Conservation (phyloP, 345 rosid species). For the Combretum micranthum region DNA sequence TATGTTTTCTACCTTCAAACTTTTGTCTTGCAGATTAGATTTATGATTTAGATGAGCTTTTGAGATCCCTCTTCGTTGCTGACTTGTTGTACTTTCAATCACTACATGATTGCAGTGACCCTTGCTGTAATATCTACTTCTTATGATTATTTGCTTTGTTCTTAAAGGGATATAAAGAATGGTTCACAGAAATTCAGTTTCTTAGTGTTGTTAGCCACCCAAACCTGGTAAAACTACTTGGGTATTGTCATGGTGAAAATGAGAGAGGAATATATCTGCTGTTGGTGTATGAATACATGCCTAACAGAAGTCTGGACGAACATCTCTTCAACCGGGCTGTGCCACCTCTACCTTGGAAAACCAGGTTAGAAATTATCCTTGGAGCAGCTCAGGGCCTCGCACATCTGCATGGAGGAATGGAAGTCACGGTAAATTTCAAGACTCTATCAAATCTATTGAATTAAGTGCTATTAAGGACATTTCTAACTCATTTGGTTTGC, state of each 20-base stretch:
- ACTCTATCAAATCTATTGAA: neutral
- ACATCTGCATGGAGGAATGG: conserved; percentile 67
- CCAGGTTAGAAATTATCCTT: conserved; percentile 71
- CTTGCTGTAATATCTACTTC: neutral
- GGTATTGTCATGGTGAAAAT: conserved; percentile 56
- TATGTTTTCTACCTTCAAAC: too few relatives aligned
- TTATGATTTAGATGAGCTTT: too few relatives aligned
- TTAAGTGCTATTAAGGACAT: neutral
- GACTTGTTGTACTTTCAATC: too few relatives aligned
- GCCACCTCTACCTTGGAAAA: conserved; percentile 54
- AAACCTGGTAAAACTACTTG: conserved; percentile 77
- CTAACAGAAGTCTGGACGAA: conserved; percentile 76
- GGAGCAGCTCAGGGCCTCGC: conserved; percentile 87
- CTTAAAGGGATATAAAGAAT: conserved; percentile 80
- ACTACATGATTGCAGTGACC: too few relatives aligned
- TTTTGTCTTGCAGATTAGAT: too few relatives aligned
- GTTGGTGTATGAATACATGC: conserved; percentile 76
- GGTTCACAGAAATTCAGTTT: conserved; percentile 85
- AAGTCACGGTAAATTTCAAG: conserved; percentile 43
- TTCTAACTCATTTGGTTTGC: neutral
- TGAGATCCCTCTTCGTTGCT: too few relatives aligned
- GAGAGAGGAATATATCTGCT: conserved; percentile 65
- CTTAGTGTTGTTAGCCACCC: conserved; percentile 82
- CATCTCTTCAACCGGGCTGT: conserved; percentile 49
- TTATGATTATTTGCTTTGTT: conserved; percentile 1